These are phyloP conservation scores for Psilocybe azurescens DNA, from an alignment of 768 basidiomycete genomes.

Conservation along the genomic window DNA sequence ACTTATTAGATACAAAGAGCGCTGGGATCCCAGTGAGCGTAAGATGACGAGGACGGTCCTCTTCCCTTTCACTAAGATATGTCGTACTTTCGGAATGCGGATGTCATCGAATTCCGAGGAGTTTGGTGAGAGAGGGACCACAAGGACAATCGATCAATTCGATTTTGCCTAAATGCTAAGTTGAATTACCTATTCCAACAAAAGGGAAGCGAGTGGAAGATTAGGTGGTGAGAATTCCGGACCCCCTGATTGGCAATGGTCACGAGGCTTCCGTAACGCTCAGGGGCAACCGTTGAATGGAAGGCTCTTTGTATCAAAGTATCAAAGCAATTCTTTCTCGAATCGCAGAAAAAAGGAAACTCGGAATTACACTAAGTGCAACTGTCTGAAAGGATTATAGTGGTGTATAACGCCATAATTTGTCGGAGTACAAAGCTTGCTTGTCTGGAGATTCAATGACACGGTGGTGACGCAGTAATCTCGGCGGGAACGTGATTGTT, in stretches of 20 bases:
- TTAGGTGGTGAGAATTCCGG: background rate
- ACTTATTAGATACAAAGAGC: background rate
- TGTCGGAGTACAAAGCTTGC: background rate
- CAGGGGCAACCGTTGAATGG: background rate
- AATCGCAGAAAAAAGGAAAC: background rate
- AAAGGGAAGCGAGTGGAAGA: background rate
- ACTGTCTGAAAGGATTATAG: background rate
- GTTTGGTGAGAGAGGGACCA: too few species aligned
- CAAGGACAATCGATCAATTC: too few species aligned
- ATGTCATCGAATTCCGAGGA: too few species aligned
- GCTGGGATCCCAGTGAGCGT: background rate
- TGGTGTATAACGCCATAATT: background rate
- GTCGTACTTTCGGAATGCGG: too few species aligned
- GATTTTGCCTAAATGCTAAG: background rate
- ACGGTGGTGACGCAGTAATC: constrained; percentile 12
- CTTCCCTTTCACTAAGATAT: too few species aligned
- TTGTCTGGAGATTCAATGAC: background rate
- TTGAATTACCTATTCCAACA: background rate
- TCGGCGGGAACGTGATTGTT: constrained; percentile 13
- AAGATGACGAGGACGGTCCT: background rate
- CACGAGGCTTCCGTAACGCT: background rate
- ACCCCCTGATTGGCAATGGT: background rate
- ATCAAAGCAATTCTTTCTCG: background rate
- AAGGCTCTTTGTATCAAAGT: background rate
- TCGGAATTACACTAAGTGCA: background rate